phyloP scores from a whole-genome alignment of 2,329 filamentous ascomycete species.

The Sporothrix schenckii region DNA sequence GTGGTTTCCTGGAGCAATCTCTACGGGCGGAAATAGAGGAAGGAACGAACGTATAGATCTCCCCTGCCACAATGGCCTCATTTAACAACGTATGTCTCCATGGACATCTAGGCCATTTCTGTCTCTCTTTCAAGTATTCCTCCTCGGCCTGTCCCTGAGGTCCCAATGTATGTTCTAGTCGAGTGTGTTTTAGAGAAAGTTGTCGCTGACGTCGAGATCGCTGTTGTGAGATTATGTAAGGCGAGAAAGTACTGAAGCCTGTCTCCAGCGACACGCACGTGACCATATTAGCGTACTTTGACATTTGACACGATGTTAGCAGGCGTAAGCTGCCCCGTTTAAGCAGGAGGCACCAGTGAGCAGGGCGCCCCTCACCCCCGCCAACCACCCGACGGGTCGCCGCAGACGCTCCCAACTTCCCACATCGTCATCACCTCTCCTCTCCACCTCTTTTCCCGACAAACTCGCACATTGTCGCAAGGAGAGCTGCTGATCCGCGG shows the following conservation, averaged over 20 bases:
- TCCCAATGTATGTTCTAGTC: neutral
- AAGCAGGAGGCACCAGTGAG: conserved; percentile 20
- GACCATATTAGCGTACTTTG: neutral
- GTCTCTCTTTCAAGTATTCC: no score
- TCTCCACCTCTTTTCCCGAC: neutral
- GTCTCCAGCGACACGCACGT: neutral
- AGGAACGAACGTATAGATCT: neutral
- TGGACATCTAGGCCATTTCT: no score
- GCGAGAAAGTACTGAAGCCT: neutral
- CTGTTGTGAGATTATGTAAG: conserved; percentile 22
- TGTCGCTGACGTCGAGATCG: neutral
- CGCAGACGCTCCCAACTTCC: conserved; percentile 21
- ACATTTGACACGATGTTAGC: neutral
- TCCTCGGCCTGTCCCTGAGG: no score
- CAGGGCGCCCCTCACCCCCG: conserved; percentile 27
- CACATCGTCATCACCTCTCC: conserved; percentile 25
- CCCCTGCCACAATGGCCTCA: neutral
- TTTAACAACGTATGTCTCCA: neutral
- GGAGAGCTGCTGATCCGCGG: conserved; percentile 29
- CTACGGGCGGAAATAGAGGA: neutral
- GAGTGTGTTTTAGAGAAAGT: neutral
- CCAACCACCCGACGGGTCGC: conserved; percentile 29
- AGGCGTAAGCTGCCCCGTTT: conserved; percentile 26
- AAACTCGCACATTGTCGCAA: conserved; percentile 1
- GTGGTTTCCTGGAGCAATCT: neutral